phyloP scores from a whole-genome alignment of 2,329 filamentous ascomycete species.

The Fusarium multiceps region DNA sequence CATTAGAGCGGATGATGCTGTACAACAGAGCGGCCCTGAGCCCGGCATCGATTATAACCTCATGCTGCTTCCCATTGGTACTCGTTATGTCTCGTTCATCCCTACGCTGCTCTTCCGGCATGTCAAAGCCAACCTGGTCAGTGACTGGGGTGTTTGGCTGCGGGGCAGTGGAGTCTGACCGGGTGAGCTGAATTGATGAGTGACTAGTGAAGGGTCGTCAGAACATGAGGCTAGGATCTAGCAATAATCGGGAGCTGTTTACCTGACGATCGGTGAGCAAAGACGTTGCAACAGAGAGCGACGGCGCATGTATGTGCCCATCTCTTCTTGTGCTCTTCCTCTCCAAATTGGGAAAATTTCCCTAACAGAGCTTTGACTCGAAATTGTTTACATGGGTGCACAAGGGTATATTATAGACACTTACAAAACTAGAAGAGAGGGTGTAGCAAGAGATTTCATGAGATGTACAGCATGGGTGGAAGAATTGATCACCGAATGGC shows the following conservation, averaged over 20 bases:
- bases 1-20: constrained; percentile 34
- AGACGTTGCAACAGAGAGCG: not conserved
- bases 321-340: constrained; percentile 1
- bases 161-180: constrained; percentile 22
- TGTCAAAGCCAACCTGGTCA: constrained; percentile 9
- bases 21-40: constrained; percentile 4
- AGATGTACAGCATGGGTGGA: not conserved
- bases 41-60: constrained; percentile 6
- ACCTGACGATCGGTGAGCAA: constrained; percentile 19
- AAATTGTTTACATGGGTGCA: constrained; percentile 9
- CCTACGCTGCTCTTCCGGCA: not conserved
- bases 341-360: not conserved
- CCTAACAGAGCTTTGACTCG: not conserved
- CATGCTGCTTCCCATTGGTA: constrained; percentile 7
- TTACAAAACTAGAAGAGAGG: constrained; percentile 1
- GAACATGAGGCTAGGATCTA: not conserved
- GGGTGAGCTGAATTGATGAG: constrained; percentile 27
- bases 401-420: constrained; percentile 10
- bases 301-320: constrained; percentile 3
- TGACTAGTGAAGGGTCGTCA: constrained; percentile 7
- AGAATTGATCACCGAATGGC: not conserved
- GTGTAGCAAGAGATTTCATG: not conserved
- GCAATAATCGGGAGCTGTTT: constrained; percentile 9
- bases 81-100: constrained; percentile 1
- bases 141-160: constrained; percentile 16